Base-by-base conservation (phyloP, 2,329 filamentous ascomycete genomes). In the Colletotrichum endophyticum region DNA sequence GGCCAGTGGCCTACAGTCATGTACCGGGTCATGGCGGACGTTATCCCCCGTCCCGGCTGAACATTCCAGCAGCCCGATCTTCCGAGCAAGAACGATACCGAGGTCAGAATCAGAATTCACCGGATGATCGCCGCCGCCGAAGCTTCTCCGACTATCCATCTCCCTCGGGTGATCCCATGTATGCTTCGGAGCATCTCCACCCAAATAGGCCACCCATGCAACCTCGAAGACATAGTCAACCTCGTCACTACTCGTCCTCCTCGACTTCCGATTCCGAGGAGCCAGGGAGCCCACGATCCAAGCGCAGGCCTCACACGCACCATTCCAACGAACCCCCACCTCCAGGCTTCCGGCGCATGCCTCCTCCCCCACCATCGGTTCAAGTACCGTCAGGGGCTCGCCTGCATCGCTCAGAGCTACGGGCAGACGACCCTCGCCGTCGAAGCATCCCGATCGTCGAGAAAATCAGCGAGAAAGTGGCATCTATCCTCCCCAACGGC, bases 101-200 rank as follows among this genome's bases (percentile, higher is more conserved):
- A 61, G 84, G 84, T 44, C 83, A 84, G 32, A 84, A 84, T 44
- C 83, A 84, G 32, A 84, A 84, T 34, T 81, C 85, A 1, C 83
- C 83, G 11, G 87, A 88, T 19, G 85, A 86, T 19, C 81, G 85
- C n/a, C 85, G 88, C 53, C 85, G 89, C 53, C 85, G 87, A 72
- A 91, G 89, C 81, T 88, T 89, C 80, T 90, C 89, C 5, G 90
- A 91, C 73, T 86, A 88, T 68, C 86, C 87, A 4, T 84, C 84
- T 4, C 84, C 85, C 2, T 83, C 83, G 4, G 79, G 84, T 22
- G 80, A 85, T 16, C 82, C 66, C 75, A 79, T 44, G 53, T 81
- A 71, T 79, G 74, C 74, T 6, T 61, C 79, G 13, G 76, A 81
- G 25, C 81, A 88, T 70, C 78, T 87, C 16, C 85, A 85, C 56